These are phyloP conservation scores for Erodium moschatum DNA, from an alignment of 441 rosid genomes.

Conservation along the genomic window DNA sequence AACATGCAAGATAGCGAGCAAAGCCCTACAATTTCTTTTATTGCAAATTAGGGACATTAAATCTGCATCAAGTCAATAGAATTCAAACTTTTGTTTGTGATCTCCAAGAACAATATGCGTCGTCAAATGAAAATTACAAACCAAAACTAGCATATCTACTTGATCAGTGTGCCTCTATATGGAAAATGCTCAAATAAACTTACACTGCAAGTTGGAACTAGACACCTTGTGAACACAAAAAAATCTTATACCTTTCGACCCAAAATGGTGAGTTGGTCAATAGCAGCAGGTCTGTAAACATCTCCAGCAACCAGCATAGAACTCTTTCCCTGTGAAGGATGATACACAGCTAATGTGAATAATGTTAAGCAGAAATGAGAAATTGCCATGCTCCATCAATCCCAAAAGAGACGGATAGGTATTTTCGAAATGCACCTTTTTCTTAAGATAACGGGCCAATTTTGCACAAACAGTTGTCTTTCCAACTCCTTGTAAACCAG, in stretches of 20 bases:
- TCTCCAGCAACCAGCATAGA: conserved; percentile 98
- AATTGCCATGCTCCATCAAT: not conserved
- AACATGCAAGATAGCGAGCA: not conserved
- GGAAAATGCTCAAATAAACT: not conserved
- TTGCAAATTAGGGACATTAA: not conserved
- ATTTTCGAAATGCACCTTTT: conserved; percentile 46
- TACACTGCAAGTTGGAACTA: not conserved
- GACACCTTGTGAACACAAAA: conserved; percentile 15
- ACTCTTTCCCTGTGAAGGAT: conserved; percentile 57
- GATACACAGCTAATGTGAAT: conserved; percentile 4
- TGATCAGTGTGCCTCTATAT: not conserved
- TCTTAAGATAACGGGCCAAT: conserved; percentile 87
- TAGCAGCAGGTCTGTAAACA: conserved; percentile 96
- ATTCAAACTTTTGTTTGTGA: not conserved
- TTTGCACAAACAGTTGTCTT: conserved; percentile 94
- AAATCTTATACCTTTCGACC: conserved; percentile 66
- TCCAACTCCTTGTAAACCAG: conserved; percentile 96
- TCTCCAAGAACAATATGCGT: not conserved
- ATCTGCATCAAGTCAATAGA: conserved; percentile 5
- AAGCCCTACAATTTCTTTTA: not conserved
- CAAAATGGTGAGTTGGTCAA: conserved; percentile 90
- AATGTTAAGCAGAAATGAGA: conserved; percentile 10
- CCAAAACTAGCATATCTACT: conserved; percentile 13
- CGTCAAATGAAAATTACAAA: not conserved
- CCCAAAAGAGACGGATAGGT: not conserved